Evolutionary conservation across 225 moss, liverwort and hornwort genomes (phyloP).

Genomic region (Rhytidiadelphus loreus): DNA sequence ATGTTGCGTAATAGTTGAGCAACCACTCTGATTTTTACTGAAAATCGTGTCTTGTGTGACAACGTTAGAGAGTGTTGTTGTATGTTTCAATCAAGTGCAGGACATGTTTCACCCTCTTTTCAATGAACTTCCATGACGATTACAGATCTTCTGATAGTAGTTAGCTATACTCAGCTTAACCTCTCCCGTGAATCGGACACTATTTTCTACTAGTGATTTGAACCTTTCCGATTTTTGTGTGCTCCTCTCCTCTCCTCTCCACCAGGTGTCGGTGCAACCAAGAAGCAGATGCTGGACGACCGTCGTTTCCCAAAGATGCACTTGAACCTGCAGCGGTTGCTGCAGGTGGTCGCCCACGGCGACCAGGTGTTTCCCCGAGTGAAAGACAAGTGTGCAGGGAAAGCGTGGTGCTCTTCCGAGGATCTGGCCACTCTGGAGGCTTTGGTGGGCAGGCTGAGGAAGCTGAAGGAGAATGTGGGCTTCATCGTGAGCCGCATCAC

Average conservation of each 20-base stretch:
- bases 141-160: no score
- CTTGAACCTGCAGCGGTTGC: constrained; percentile 67
- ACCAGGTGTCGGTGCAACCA: constrained; percentile 60
- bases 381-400: constrained; percentile 69
- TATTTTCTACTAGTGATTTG: neutral
- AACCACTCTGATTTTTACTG: neutral
- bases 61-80: neutral
- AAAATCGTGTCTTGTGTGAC: neutral
- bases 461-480: constrained; percentile 88
- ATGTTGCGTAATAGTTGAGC: no score
- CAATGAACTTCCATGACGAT: neutral
- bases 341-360: constrained; percentile 83
- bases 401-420: constrained; percentile 61
- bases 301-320: constrained; percentile 95
- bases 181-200: neutral
- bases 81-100: neutral
- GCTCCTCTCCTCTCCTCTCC: neutral
- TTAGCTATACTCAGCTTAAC: neutral
- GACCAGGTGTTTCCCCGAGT: constrained; percentile 85
- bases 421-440: constrained; percentile 67
- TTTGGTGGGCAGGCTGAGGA: constrained; percentile 59
- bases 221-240: neutral
- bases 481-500: constrained; percentile 83
- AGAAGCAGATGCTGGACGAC: constrained; percentile 86
- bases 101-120: neutral